Conservation (phyloP, 1,139 yeast genomes). For the Schwanniomyces etchellsii region DNA sequence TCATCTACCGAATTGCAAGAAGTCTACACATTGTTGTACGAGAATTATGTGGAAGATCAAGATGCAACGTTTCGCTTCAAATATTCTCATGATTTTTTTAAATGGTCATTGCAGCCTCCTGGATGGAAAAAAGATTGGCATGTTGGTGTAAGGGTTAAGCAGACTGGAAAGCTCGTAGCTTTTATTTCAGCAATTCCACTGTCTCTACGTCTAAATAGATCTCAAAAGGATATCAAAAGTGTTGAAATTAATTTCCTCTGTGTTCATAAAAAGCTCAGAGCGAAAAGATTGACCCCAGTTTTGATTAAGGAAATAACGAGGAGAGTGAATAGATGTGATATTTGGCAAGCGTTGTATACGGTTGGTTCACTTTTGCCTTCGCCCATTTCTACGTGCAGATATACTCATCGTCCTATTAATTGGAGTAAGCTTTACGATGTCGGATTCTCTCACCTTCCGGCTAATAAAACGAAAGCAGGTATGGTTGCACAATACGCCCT, state of each 20-base stretch:
- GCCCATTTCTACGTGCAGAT: conserved; percentile 86
- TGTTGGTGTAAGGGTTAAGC: conserved; percentile 84
- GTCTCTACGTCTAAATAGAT: conserved; percentile 53
- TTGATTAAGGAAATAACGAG: conserved; percentile 92
- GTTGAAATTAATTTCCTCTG: conserved; percentile 94
- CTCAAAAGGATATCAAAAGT: conserved; percentile 45
- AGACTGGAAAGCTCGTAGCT: conserved; percentile 74
- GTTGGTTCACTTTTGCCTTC: conserved; percentile 90
- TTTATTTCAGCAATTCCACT: conserved; percentile 91
- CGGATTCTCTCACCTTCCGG: conserved; percentile 79
- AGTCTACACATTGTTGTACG: conserved; percentile 73
- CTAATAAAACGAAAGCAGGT: conserved; percentile 66
- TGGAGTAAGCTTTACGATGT: conserved; percentile 89
- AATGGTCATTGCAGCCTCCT: conserved; percentile 94
- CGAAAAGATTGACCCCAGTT: conserved; percentile 93
- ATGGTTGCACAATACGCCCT: conserved; percentile 79
- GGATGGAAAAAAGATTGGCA: conserved; percentile 91
- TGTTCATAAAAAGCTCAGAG: conserved; percentile 86
- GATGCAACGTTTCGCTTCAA: conserved; percentile 91
- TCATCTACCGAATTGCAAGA: conserved; percentile 56
- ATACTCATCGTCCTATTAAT: conserved; percentile 89
- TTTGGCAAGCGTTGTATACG: conserved; percentile 96
- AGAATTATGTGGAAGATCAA: conserved; percentile 90
- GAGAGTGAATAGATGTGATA: conserved; percentile 73
- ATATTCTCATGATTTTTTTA: conserved; percentile 75